Conservation (phyloP, 2,329 filamentous ascomycete genomes). For the Capronia epimyces region DNA sequence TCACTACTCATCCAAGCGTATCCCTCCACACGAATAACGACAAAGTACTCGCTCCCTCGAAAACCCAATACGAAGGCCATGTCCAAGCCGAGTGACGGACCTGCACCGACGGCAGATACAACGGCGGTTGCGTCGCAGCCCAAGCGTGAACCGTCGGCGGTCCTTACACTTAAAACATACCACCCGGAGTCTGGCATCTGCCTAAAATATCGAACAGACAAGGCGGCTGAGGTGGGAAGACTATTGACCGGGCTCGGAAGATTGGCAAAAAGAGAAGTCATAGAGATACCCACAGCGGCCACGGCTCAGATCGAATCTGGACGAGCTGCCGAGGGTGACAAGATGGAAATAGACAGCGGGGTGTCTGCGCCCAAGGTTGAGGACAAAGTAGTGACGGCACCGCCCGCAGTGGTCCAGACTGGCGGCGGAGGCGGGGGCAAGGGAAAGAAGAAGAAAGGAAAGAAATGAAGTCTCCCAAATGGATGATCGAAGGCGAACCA, state of each 20-base stretch:
- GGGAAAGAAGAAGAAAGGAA: constrained; percentile 28
- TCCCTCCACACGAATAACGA: constrained; percentile 80
- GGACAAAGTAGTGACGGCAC: constrained; percentile 15
- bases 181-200: constrained; percentile 74
- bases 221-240: constrained; percentile 81
- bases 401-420: constrained; percentile 13
- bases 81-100: constrained; percentile 26
- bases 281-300: constrained; percentile 39
- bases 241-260: constrained; percentile 71
- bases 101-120: constrained; percentile 32
- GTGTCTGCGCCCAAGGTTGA: constrained; percentile 12
- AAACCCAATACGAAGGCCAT: constrained; percentile 33
- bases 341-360: constrained; percentile 26
- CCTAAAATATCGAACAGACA: constrained; percentile 86
- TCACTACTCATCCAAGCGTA: constrained; percentile 77
- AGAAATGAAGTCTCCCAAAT: constrained; percentile 23
- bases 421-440: constrained; percentile 19
- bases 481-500: no score
- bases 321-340: constrained; percentile 25
- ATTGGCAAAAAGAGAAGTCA: constrained; percentile 62
- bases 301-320: constrained; percentile 34
- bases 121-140: constrained; percentile 29
- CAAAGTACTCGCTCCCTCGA: constrained; percentile 63
- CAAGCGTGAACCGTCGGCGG: constrained; percentile 49
- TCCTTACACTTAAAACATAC: constrained; percentile 81